A percentile compares a stretch with the other conserved stretches of the same genome.
Evolutionary conservation across 2,329 filamentous ascomycete genomes (phyloP).

Genomic region (Xylariaceae sp.): DNA sequence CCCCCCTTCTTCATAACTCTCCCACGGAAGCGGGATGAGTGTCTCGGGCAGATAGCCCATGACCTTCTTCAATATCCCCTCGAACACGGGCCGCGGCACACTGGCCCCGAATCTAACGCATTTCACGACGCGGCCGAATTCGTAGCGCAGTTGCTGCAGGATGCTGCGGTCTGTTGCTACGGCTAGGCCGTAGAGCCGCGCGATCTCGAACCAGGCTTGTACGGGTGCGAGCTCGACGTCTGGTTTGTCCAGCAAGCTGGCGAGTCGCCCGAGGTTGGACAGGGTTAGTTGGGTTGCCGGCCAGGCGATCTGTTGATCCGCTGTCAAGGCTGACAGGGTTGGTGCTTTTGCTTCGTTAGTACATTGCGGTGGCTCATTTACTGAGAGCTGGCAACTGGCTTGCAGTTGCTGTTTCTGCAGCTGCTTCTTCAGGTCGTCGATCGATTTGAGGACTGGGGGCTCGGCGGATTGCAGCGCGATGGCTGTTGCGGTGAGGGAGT

Average conservation of each 20-base stretch:
- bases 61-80: slow-evolving; percentile 43
- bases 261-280: slow-evolving; percentile 43
- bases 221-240: slow-evolving; percentile 48
- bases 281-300: slow-evolving; percentile 40
- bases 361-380: background rate
- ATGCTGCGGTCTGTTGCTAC: slow-evolving; percentile 35
- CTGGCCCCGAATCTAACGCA: slow-evolving; percentile 49
- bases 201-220: slow-evolving; percentile 55
- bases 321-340: background rate
- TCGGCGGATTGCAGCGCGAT: slow-evolving; percentile 26
- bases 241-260: slow-evolving; percentile 42
- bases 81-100: slow-evolving; percentile 46
- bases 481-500: slow-evolving; percentile 29
- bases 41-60: slow-evolving; percentile 17
- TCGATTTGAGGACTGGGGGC: slow-evolving; percentile 3
- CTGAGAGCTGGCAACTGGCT: background rate
- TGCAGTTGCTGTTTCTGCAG: background rate
- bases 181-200: slow-evolving; percentile 38
- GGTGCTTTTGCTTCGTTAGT: background rate
- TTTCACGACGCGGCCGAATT: slow-evolving; percentile 42
- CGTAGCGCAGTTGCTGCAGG: slow-evolving; percentile 39
- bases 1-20: background rate
- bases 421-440: slow-evolving; percentile 3
- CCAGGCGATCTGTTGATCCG: slow-evolving; percentile 33
- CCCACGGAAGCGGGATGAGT: background rate